Conservation (phyloP, 192 early-diverging fungal genomes). For the Coemansia sp. region DNA sequence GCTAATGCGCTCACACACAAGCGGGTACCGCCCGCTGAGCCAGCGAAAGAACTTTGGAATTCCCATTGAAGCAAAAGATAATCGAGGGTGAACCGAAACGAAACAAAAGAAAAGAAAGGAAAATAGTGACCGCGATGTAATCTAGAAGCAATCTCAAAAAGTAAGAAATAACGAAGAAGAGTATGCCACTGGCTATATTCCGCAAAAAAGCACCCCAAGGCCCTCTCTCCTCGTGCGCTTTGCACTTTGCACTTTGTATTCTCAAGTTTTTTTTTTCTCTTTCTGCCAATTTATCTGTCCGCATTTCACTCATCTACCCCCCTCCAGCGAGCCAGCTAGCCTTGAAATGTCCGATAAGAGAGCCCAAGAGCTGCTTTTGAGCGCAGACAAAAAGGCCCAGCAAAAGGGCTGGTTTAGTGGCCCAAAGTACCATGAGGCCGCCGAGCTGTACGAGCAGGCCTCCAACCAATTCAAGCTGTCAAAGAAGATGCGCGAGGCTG, state of each 20-base stretch:
- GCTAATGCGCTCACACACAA: conserved; percentile 85
- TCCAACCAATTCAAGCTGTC: conserved; percentile 91
- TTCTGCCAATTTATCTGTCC: background rate
- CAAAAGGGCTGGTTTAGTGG: conserved; percentile 67
- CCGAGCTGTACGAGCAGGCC: conserved; percentile 88
- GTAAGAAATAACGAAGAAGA: background rate
- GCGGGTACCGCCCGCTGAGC: conserved; percentile 95
- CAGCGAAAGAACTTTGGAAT: conserved; percentile 96
- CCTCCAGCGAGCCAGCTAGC: background rate
- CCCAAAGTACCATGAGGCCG: conserved; percentile 92
- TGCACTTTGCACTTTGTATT: background rate
- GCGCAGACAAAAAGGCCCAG: conserved; percentile 70
- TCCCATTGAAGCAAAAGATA: conserved; percentile 58
- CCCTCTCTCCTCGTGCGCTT: too few relatives aligned
- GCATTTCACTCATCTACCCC: background rate
- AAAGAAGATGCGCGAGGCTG: conserved; percentile 90
- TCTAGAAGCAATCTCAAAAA: background rate
- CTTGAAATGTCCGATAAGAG: conserved; percentile 28
- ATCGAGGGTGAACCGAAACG: background rate
- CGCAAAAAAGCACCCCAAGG: background rate
- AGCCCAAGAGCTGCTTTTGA: conserved; percentile 56
- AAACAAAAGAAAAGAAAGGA: background rate
- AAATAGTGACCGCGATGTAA: background rate
- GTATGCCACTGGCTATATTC: background rate
- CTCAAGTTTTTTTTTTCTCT: background rate